Percentiles rank a stretch among this genome's conserved stretches.
Evolutionary conservation across 106 monocot species (phyloP).

Genomic region (Dendrobium chrysotoxum): DNA sequence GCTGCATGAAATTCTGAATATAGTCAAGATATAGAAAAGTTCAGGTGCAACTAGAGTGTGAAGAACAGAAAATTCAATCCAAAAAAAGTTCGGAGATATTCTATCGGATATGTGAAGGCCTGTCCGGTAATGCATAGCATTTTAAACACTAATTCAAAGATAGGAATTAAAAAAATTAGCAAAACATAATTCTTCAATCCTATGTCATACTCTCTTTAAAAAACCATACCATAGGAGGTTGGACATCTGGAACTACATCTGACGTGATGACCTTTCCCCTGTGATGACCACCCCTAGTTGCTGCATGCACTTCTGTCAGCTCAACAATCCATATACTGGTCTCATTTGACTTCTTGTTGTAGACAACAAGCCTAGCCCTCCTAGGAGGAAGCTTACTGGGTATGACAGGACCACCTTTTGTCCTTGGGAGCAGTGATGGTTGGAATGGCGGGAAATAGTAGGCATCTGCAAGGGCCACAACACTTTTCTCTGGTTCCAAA

Average conservation of each 20-base stretch:
- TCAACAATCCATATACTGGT: slow-evolving; percentile 85
- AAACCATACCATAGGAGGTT: slow-evolving; percentile 77
- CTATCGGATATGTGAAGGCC: not conserved
- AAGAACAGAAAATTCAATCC: not conserved
- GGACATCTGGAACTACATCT: slow-evolving; percentile 79
- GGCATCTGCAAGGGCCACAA: slow-evolving; percentile 90
- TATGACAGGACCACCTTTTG: slow-evolving; percentile 74
- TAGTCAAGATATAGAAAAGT: not conserved
- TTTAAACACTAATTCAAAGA: not conserved
- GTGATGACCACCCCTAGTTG: slow-evolving; percentile 89
- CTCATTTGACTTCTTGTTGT: slow-evolving; percentile 77
- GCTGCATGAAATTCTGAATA: not conserved
- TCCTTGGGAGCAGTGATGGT: slow-evolving; percentile 72
- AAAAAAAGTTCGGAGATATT: not conserved
- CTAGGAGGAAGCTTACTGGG: slow-evolving; percentile 80
- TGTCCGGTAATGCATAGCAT: not conserved
- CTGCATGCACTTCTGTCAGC: slow-evolving; percentile 84
- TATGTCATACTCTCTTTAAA: not conserved
- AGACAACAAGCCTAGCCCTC: slow-evolving; percentile 78
- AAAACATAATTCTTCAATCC: not conserved
- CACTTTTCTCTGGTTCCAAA: slow-evolving; percentile 70
- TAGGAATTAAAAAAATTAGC: not conserved
- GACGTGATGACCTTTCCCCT: slow-evolving; percentile 78
- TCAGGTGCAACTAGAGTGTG: not conserved
- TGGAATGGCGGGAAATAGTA: slow-evolving; percentile 96